These are phyloP conservation scores for Neocatenulostroma microsporum DNA, from an alignment of 2,329 filamentous ascomycete species.

Conservation along the genomic window DNA sequence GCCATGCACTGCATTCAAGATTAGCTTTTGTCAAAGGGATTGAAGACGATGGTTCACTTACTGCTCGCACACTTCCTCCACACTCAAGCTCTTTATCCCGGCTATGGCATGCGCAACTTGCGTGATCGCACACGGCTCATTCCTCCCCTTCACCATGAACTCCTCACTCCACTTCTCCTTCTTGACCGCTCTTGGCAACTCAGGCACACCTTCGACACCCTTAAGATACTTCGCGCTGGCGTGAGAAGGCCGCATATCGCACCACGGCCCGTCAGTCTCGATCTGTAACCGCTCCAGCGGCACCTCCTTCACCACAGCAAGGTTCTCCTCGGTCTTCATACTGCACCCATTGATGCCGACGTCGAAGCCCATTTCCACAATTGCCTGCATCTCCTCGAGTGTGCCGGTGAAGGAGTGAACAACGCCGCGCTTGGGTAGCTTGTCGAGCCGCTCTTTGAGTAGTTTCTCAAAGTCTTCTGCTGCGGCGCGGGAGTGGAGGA, in stretches of 20 bases:
- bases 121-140: conserved; percentile 82
- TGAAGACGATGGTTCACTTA: conserved; percentile 35
- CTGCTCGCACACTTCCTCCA: conserved; percentile 79
- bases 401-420: conserved; percentile 96
- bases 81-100: conserved; percentile 67
- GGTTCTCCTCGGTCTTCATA: conserved; percentile 88
- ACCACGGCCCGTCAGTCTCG: conserved; percentile 96
- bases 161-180: conserved; percentile 92
- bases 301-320: conserved; percentile 72
- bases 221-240: conserved; percentile 69
- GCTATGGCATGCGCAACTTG: conserved; percentile 85
- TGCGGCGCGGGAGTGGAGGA: conserved; percentile 84
- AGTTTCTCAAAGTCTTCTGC: conserved; percentile 74
- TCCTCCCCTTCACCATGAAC: conserved; percentile 85
- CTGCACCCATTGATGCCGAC: conserved; percentile 96
- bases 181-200: conserved; percentile 76
- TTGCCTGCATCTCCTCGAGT: conserved; percentile 68
- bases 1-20: conserved; percentile 54
- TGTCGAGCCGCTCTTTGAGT: conserved; percentile 46
- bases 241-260: conserved; percentile 84
- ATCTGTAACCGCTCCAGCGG: conserved; percentile 77
- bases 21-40: conserved; percentile 14
- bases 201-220: conserved; percentile 59
- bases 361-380: conserved; percentile 74
- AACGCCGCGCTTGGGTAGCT: conserved; percentile 62